Percentiles rank a stretch among this genome's conserved stretches.
phyloP scores from a whole-genome alignment of 2,329 filamentous ascomycete genomes.

The Phyllosticta capitalensis region DNA sequence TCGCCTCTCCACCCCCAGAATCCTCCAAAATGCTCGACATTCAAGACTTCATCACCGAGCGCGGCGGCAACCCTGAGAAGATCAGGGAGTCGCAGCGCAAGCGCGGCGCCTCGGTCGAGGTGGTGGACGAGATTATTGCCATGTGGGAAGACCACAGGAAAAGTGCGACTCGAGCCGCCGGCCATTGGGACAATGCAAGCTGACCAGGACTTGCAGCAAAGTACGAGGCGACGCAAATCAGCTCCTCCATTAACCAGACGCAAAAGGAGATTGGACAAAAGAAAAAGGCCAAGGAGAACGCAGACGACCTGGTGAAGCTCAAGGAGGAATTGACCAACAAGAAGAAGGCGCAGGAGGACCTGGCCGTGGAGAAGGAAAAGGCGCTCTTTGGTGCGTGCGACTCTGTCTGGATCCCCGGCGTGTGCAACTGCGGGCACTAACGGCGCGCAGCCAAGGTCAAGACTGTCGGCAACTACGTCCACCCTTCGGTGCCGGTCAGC shows the following conservation, averaged over 20 bases:
- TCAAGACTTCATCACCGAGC: constrained; percentile 55
- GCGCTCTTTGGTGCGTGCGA: constrained; percentile 46
- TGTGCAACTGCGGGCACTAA: background rate
- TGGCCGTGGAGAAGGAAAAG: constrained; percentile 65
- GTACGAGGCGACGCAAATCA: constrained; percentile 70
- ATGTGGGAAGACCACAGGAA: constrained; percentile 78
- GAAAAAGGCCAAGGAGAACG: constrained; percentile 92
- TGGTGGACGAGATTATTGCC: constrained; percentile 83
- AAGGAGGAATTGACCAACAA: constrained; percentile 70
- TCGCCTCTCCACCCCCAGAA: background rate
- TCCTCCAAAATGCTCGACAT: constrained; percentile 31
- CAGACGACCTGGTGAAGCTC: constrained; percentile 65
- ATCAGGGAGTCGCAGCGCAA: constrained; percentile 86
- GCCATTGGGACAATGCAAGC: background rate
- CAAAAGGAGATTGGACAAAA: constrained; percentile 86
- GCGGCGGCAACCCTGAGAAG: constrained; percentile 82
- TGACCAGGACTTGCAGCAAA: constrained; percentile 41
- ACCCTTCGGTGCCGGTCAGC: constrained; percentile 74
- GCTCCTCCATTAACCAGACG: constrained; percentile 74
- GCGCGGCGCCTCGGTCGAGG: constrained; percentile 68
- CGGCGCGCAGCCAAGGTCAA: constrained; percentile 53
- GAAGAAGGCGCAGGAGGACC: constrained; percentile 69
- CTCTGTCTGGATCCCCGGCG: background rate
- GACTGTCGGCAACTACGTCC: constrained; percentile 83
- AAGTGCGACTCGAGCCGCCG: constrained; percentile 40